Percentiles rank a stretch among this genome's conserved stretches.
Evolutionary conservation across 2,329 filamentous ascomycete genomes (phyloP).

Genomic region (Plectosphaerella cucumerina): DNA sequence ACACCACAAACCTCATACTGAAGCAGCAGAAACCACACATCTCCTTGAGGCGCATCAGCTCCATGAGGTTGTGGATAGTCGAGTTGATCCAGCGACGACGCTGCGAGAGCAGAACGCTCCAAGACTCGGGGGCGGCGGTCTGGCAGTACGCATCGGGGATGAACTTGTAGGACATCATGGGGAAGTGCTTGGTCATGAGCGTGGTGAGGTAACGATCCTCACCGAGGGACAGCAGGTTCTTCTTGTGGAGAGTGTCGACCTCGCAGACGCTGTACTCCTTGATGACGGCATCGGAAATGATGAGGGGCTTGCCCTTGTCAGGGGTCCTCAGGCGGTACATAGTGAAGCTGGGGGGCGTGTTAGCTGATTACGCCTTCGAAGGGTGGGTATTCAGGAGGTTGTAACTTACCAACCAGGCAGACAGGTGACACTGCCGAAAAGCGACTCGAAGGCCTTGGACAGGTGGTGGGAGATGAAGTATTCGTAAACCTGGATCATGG

Average conservation of each 20-base stretch:
- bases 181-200: conserved; percentile 97
- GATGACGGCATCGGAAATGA: conserved; percentile 87
- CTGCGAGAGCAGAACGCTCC: conserved; percentile 93
- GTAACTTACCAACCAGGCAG: conserved; percentile 90
- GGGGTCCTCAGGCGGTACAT: conserved; percentile 97
- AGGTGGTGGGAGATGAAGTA: conserved; percentile 99
- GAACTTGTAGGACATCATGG: conserved; percentile 93
- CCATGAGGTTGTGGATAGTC: conserved; percentile 91
- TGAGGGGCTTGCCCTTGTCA: conserved; percentile 89
- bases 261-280: conserved; percentile 83
- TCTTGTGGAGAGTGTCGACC: conserved; percentile 94
- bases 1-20: conserved; percentile 94
- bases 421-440: conserved; percentile 98
- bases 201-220: conserved; percentile 98
- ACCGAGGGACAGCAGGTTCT: conserved; percentile 89
- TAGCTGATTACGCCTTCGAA: neutral
- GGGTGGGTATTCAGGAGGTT: neutral
- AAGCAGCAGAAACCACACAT: conserved; percentile 99
- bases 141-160: conserved; percentile 87
- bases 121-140: conserved; percentile 90
- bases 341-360: conserved; percentile 68
- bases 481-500: conserved; percentile 99
- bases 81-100: conserved; percentile 99
- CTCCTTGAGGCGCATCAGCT: conserved; percentile 85
- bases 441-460: conserved; percentile 93